Base-by-base conservation (phyloP, 225 moss, liverwort and hornwort genomes). In the Marchantia polymorpha region DNA sequence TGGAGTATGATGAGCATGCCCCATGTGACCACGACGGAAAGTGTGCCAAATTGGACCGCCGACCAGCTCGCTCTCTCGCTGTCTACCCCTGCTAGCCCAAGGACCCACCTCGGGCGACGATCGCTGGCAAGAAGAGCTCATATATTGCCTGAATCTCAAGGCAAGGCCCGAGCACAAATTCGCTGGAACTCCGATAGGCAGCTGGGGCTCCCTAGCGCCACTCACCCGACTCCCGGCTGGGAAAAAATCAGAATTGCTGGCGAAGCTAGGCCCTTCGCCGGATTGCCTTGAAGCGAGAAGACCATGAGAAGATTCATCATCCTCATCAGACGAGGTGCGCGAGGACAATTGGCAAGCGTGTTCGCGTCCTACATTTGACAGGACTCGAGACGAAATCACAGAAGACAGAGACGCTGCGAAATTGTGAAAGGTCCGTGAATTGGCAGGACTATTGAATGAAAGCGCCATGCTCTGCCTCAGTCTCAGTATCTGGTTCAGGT, bases 11-110 rank as follows among this genome's bases (percentile, higher is more conserved):
- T 91, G 93, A 14, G 90, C 87, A 77, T 93, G 92, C 55, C 92
- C 89, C 91, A 88, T 85, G 76, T 97, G 97, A 78, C 84, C 83
- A 73, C 97, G 92, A 64, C 77, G 82, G 47, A 85, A 79, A 83
- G 23, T 84, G 65, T 69, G 77, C 85, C 88, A 83, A 80, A 85
- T 53, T 64, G 76, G 78, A 67, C 83, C 80, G 79, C 81, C 48
- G 25, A 82, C 46, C 68, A 80, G 79, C 76, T 78, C 82, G 61
- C 67, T 71, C 76, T 77, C 75, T 30, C 79, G 65, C 61, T 50
- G 77, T 63, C 30, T 72, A 17, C 8, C n/a, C 52, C 19, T 31
- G 22, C 63, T 89, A 17, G 13, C 17, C 61, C 80, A n/a, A 26
- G 30, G 5, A 29, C 56, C 19, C 46, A 66, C 84, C 56, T 58